Evolutionary conservation across 164 flowering plant genomes (phyloP).

Genomic region (Piper betle): DNA sequence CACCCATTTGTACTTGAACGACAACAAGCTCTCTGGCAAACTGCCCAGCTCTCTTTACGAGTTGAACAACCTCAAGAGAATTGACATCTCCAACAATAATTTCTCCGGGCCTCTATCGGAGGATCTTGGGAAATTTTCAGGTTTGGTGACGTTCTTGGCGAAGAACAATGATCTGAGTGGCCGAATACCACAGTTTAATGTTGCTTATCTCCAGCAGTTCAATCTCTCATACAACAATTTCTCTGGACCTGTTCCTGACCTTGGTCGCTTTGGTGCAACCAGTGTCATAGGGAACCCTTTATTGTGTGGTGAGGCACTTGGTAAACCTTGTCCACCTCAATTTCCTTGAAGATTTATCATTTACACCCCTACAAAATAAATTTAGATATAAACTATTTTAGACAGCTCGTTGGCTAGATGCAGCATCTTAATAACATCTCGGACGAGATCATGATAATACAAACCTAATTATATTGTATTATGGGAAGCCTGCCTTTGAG

Average conservation of each 20-base stretch:
- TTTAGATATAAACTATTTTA: too few species aligned
- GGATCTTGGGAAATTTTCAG: constrained; percentile 28
- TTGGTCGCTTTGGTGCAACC: constrained; percentile 10
- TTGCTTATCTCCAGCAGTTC: constrained; percentile 23
- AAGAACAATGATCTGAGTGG: constrained; percentile 37
- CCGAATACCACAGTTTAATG: constrained; percentile 31
- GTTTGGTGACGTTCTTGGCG: constrained; percentile 26
- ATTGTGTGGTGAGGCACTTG: constrained; percentile 37
- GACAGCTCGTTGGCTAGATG: too few species aligned
- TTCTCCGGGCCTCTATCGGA: constrained; percentile 34
- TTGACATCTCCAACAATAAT: constrained; percentile 29
- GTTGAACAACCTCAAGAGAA: constrained; percentile 25
- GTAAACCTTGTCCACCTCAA: constrained; percentile 22
- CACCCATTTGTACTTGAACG: constrained; percentile 19
- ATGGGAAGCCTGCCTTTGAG: too few species aligned
- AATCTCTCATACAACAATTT: constrained; percentile 42
- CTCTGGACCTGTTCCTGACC: constrained; percentile 33
- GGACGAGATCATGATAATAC: too few species aligned
- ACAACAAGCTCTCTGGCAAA: constrained; percentile 26
- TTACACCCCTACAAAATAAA: too few species aligned
- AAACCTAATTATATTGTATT: too few species aligned
- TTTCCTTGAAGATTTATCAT: too few species aligned
- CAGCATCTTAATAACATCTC: too few species aligned
- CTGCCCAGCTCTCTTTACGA: constrained; percentile 25
- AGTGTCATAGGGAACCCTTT: constrained; percentile 28